A percentile compares a stretch with the other conserved stretches of the same genome.
phyloP scores from a whole-genome alignment of 805 yeast species.

The Candida silvicultrix region DNA sequence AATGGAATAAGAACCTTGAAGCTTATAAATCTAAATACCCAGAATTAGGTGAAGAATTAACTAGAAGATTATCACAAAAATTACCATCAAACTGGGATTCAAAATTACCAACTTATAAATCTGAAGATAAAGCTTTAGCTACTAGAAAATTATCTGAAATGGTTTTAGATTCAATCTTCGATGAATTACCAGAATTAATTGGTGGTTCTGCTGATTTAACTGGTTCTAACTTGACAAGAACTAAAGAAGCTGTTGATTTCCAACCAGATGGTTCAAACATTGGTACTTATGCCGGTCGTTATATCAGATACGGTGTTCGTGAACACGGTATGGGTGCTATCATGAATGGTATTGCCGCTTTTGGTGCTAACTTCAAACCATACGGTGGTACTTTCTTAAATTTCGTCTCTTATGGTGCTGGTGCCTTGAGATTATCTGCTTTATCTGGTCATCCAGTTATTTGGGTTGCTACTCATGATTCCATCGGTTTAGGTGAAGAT shows the following conservation, averaged over 20 bases:
- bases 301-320: constrained; percentile 96
- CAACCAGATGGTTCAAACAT: constrained; percentile 76
- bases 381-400: constrained; percentile 98
- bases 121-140: constrained; percentile 79
- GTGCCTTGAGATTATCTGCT: constrained; percentile 83
- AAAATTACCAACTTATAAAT: constrained; percentile 70
- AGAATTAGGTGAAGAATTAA: constrained; percentile 67
- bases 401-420: constrained; percentile 80
- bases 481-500: constrained; percentile 88
- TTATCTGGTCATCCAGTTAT: constrained; percentile 76
- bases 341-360: constrained; percentile 95
- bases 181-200: constrained; percentile 74
- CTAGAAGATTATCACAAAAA: constrained; percentile 70
- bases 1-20: constrained; percentile 66
- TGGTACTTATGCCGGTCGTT: constrained; percentile 88
- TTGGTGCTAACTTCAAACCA: constrained; percentile 76
- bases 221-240: constrained; percentile 92
- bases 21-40: constrained; percentile 68
- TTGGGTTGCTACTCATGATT: constrained; percentile 89
- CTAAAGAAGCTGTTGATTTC: constrained; percentile 81
- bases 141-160: constrained; percentile 91
- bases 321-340: constrained; percentile 99
- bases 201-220: constrained; percentile 99
- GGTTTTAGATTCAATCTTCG: constrained; percentile 57
- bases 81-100: constrained; percentile 82